Evolutionary conservation across 139 green algal species (phyloP), one percentile per base, ranked within the genome.

Genomic region (Chloropicon primus): DNA sequence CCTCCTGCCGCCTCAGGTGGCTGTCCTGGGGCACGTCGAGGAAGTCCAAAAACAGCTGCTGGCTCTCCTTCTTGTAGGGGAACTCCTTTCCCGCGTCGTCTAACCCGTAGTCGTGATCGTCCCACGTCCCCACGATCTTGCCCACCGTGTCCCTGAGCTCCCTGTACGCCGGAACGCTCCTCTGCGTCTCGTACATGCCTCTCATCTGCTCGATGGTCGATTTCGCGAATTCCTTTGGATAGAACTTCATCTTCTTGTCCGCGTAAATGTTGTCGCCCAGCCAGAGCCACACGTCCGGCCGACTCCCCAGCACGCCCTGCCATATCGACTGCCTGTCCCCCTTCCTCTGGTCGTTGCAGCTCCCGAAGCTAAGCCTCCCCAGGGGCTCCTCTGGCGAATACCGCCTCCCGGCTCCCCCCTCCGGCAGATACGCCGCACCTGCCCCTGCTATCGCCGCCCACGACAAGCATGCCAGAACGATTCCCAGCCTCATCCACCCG

Each of bases 41-140:
- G 72, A 85, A 85, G 75, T 85, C 81, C 10, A 84, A 75, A 75
- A 86, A 79, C 26, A 86, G 81, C 25, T 74, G n/a, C n/a, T 72
- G 28, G 80, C 81, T 85, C 74, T 85, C 81, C 41, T 17, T 62
- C 41, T 62, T 62, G 41, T 62, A 62, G 10, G 41, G 41, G 10
- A 62, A 17, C 41, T 62, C 41, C 41, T 62, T 62, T 17, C 72
- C 72, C 25, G 26, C 10, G 72, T 75, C 72, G 72, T 75, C 25
- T 22, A 75, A 17, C 5, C 72, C 24, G 25, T 28, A 27, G 72
- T 75, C 72, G 72, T 75, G 72, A 17, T 75, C 72, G 72, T 75
- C 72, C 25, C 25, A 75, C 72, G 26, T 75, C 25, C 5, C 72
- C 25, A 27, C 25, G 25, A 75, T 17, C 72, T 27, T 27, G 41